phyloP scores from a whole-genome alignment of 1,139 yeast genomes.

The Ogataea hybrid region DNA sequence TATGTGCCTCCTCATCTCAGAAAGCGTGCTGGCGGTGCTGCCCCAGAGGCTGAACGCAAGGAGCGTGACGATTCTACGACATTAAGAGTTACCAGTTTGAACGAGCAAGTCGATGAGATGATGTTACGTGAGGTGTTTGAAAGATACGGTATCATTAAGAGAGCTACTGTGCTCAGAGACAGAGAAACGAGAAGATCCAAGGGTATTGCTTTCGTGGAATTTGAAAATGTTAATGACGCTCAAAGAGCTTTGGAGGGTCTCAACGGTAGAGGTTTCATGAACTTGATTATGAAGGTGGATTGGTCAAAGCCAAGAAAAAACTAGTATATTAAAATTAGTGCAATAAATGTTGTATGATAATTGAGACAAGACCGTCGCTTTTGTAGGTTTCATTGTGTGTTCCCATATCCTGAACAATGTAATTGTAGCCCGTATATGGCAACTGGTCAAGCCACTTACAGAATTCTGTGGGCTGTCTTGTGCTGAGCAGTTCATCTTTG shows the following conservation, averaged over 20 bases:
- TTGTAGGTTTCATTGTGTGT: constrained; percentile 34
- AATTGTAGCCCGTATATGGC: constrained; percentile 6
- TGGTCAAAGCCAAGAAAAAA: constrained; percentile 37
- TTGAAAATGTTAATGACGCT: constrained; percentile 66
- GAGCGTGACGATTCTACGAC: constrained; percentile 87
- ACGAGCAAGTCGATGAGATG: constrained; percentile 80
- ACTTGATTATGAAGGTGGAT: constrained; percentile 81
- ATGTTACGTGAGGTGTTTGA: constrained; percentile 75
- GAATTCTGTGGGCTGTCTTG: constrained; percentile 33
- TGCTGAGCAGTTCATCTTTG: constrained; percentile 35
- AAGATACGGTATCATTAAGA: constrained; percentile 70
- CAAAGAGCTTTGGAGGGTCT: constrained; percentile 73
- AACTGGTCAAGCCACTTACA: constrained; percentile 18
- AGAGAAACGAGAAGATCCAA: constrained; percentile 93
- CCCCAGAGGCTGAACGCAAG: constrained; percentile 35
- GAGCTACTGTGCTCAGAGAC: constrained; percentile 85
- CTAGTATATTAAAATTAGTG: constrained; percentile 4
- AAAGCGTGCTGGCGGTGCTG: constrained; percentile 23
- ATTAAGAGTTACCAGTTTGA: constrained; percentile 87
- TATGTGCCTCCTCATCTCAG: constrained; percentile 23
- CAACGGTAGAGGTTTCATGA: constrained; percentile 92
- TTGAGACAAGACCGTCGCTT: constrained; percentile 17
- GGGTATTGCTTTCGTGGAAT: constrained; percentile 97
- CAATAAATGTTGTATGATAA: constrained; percentile 11
- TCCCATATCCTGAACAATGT: constrained; percentile 27